Percentiles rank a stretch among this genome's conserved stretches.
Conservation (phyloP, 2,329 filamentous ascomycete species). For the Alternaria longipes region DNA sequence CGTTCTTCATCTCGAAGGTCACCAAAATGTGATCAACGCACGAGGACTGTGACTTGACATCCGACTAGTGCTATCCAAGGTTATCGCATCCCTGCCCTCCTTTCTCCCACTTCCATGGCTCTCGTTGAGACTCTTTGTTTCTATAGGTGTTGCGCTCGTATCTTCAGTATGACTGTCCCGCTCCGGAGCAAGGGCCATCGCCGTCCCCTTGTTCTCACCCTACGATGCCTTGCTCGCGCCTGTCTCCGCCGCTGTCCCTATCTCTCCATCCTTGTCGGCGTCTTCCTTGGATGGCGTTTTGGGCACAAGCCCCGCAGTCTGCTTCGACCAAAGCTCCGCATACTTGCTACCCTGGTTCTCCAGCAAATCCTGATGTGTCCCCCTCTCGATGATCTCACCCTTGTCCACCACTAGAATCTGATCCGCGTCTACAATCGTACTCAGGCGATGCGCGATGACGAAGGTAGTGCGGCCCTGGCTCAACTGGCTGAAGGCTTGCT, state of each 20-base stretch:
- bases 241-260: conserved; percentile 13
- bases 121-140: too few relatives aligned
- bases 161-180: conserved; percentile 20
- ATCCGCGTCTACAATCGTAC: conserved; percentile 85
- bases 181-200: conserved; percentile 19
- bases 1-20: too few relatives aligned
- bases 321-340: conserved; percentile 87
- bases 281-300: conserved; percentile 28
- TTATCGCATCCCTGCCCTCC: too few relatives aligned
- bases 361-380: conserved; percentile 81
- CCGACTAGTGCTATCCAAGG: too few relatives aligned
- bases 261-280: conserved; percentile 22
- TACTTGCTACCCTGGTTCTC: conserved; percentile 73
- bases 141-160: background rate
- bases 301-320: conserved; percentile 59
- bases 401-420: conserved; percentile 82
- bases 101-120: too few relatives aligned
- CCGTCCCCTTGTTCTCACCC: conserved; percentile 30
- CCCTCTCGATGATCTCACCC: conserved; percentile 78
- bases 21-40: too few relatives aligned
- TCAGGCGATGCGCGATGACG: conserved; percentile 79
- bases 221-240: conserved; percentile 38
- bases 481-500: conserved; percentile 67
- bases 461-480: conserved; percentile 72
- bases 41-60: too few relatives aligned